Percentiles rank a stretch among this genome's conserved stretches.
Conservation (phyloP, 2,329 filamentous ascomycete species). For the Colletotrichum graminicola region DNA sequence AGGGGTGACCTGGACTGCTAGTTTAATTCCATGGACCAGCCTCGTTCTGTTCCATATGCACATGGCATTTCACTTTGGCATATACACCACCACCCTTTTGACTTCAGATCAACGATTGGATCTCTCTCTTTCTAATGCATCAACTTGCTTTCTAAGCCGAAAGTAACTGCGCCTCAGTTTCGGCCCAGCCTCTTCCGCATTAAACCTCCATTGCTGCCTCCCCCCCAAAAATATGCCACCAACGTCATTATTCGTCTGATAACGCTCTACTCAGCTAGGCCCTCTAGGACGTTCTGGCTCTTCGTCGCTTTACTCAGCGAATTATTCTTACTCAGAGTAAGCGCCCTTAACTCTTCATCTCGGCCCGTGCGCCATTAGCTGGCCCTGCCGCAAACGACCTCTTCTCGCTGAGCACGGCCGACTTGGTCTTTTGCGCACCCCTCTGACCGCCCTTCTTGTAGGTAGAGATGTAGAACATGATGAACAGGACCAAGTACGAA, state of each 20-base stretch:
- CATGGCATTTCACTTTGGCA: conserved; percentile 24
- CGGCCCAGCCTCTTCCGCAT: conserved; percentile 3
- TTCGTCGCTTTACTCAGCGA: neutral
- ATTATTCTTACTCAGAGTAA: neutral
- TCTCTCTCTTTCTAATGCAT: neutral
- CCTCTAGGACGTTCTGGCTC: neutral
- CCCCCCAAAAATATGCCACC: neutral
- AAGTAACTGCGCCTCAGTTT: conserved; percentile 15
- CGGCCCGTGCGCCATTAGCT: neutral
- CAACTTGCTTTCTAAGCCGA: conserved; percentile 1
- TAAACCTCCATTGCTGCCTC: neutral
- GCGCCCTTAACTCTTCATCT: neutral
- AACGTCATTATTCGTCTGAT: neutral
- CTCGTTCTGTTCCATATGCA: conserved; percentile 8
- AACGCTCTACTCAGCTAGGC: neutral
- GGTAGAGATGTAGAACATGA: conserved; percentile 79
- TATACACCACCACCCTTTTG: neutral
- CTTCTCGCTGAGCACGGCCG: conserved; percentile 10
- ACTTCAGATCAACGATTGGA: neutral
- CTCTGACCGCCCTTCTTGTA: conserved; percentile 31
- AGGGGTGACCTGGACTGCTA: neutral
- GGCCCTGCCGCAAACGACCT: neutral
- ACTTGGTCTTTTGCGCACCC: conserved; percentile 10
- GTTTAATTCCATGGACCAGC: neutral
- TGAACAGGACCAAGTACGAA: conserved; percentile 83